Evolutionary conservation across 495 filamentous ascomycete species (phyloP).

Genomic region (Parathielavia appendiculata): DNA sequence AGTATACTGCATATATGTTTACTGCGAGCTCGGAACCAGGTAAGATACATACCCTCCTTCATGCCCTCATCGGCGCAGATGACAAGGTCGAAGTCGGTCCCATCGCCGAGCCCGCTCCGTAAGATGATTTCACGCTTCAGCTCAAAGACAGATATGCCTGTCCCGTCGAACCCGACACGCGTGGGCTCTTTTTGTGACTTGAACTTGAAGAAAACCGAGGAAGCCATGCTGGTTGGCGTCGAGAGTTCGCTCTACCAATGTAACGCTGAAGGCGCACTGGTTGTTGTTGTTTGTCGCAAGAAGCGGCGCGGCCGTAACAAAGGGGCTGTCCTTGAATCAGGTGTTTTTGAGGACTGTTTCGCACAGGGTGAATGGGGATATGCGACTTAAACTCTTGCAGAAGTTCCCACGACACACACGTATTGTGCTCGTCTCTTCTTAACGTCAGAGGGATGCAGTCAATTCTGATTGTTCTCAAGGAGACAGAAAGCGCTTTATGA

Average conservation of each 20-base stretch:
- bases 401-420: conserved; percentile 15
- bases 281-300: not conserved
- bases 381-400: conserved; percentile 25
- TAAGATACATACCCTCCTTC: conserved; percentile 68
- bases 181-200: conserved; percentile 96
- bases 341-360: conserved; percentile 21
- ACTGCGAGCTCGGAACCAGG: not conserved
- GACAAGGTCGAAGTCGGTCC: conserved; percentile 91
- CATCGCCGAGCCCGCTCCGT: conserved; percentile 87
- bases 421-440: conserved; percentile 34
- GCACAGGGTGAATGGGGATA: conserved; percentile 35
- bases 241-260: conserved; percentile 11
- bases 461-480: conserved; percentile 53
- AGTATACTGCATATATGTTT: conserved; percentile 11
- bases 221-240: conserved; percentile 65
- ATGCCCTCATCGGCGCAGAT: conserved; percentile 82
- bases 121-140: conserved; percentile 96
- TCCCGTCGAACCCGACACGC: conserved; percentile 93
- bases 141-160: conserved; percentile 97
- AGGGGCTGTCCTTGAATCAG: conserved; percentile 18
- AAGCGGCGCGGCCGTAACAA: conserved; percentile 3
- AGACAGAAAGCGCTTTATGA: conserved; percentile 35
- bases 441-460: conserved; percentile 46
- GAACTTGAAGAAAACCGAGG: conserved; percentile 99
- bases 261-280: not conserved